Evolutionary conservation across 2,329 filamentous ascomycete genomes (phyloP).

Genomic region (Fusarium nygamai): DNA sequence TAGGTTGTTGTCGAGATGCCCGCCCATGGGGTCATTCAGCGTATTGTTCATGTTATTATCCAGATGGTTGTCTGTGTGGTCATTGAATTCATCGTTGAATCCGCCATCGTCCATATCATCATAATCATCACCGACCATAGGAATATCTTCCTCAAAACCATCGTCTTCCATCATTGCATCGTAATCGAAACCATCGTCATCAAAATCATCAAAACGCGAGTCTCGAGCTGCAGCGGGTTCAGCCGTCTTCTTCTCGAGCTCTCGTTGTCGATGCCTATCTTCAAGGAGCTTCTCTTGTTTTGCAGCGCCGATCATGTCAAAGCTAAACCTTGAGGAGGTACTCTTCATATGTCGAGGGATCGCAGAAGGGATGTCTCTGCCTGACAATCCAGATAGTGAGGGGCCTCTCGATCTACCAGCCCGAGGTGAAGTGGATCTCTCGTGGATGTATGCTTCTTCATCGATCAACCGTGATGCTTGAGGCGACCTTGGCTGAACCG

Average conservation of each 20-base stretch:
- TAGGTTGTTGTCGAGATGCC: constrained; percentile 32
- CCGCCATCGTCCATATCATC: constrained; percentile 44
- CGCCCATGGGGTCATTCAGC: constrained; percentile 23
- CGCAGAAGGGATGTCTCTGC: constrained; percentile 57
- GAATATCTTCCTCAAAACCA: constrained; percentile 66
- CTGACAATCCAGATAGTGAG: constrained; percentile 61
- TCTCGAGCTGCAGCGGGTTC: constrained; percentile 54
- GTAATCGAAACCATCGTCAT: constrained; percentile 69
- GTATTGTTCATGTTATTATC: constrained; percentile 19
- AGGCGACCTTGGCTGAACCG: constrained; percentile 38
- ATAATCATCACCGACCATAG: constrained; percentile 44
- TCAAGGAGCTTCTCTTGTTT: constrained; percentile 75
- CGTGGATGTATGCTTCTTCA: constrained; percentile 29
- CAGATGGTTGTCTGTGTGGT: background rate
- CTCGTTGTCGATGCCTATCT: constrained; percentile 75
- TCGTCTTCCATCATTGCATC: constrained; percentile 73
- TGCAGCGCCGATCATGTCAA: constrained; percentile 79
- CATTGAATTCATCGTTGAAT: constrained; percentile 41
- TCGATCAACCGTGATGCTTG: constrained; percentile 37
- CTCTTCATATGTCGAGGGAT: constrained; percentile 76
- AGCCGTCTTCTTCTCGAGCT: constrained; percentile 66
- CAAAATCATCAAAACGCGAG: constrained; percentile 69
- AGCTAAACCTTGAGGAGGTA: constrained; percentile 82
- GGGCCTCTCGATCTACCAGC: constrained; percentile 61
- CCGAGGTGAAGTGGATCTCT: constrained; percentile 38